Base-by-base conservation (phyloP, 352 stramenopile genomes). In the Globisporangium spinosum region DNA sequence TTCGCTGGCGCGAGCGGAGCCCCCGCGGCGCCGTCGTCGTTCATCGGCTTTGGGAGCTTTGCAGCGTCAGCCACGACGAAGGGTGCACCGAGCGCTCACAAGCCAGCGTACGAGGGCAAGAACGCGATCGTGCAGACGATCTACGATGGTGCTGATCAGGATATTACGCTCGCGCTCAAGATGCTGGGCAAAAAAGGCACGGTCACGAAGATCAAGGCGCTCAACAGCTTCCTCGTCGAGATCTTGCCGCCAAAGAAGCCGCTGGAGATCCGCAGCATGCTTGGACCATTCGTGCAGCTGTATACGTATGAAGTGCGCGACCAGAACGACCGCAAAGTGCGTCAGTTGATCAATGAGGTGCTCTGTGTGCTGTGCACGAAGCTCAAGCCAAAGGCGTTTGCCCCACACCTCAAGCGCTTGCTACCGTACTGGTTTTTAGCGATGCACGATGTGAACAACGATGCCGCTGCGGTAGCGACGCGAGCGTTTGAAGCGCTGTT, bases 101-200 rank as follows among this genome's bases (percentile, higher is more conserved):
- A 67, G 58, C 45, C 43, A 0, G 0, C 35, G 22, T 38, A 67
- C 47, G 64, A 40, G 1, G 60, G 59, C 4, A 55, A 62, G 35
- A 63, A 62, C 22, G 61, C 73, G 12, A 68, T 67, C 0, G 77
- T 77, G 22, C 74, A 80, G 43, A 84, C 72, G 40, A 87, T 95
- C 49, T 95, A 95, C 72, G 83, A 93, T 45, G 87, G 87, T 10
- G 66, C 77, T 17, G 87, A 95, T 78, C 80, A 91, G 62, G 85
- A 92, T 32, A 85, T 95, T 56, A 66, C 81, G 27, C 70, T 94
- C 67, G 82, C 80, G 47, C 82, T 95, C 64, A 95, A 95, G 72
- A 92, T 93, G 85, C 70, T 95, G 51, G 80, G 79, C 43, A 95
- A 95, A 75, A 93, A 93, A 62, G 87, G 84, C 54, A 71, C 75